phyloP scores from a whole-genome alignment of 2,329 filamentous ascomycete species.

The Alternaria viburni region DNA sequence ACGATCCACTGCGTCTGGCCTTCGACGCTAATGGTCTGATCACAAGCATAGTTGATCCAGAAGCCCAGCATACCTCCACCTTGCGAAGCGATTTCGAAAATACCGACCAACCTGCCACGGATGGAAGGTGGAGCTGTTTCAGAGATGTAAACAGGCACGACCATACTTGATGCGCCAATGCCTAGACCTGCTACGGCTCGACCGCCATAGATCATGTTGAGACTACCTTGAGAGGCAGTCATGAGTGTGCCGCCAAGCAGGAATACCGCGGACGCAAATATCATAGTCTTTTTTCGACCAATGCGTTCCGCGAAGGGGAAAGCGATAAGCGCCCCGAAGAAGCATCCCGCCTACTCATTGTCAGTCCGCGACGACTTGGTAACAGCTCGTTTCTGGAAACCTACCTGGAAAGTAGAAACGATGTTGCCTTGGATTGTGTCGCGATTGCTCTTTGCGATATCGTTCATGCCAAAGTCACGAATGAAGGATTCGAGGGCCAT shows the following conservation, averaged over 20 bases:
- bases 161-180: slow-evolving; percentile 47
- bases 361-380: background rate
- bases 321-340: slow-evolving; percentile 49
- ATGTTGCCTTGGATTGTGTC: slow-evolving; percentile 51
- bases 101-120: slow-evolving; percentile 68
- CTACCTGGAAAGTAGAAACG: slow-evolving; percentile 47
- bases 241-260: slow-evolving; percentile 50
- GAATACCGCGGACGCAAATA: slow-evolving; percentile 55
- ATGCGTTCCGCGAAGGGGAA: slow-evolving; percentile 58
- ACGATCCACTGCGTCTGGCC: slow-evolving; percentile 67
- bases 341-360: slow-evolving; percentile 37
- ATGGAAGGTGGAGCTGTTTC: slow-evolving; percentile 64
- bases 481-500: slow-evolving; percentile 50
- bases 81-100: slow-evolving; percentile 72
- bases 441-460: slow-evolving; percentile 35
- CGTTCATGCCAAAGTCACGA: slow-evolving; percentile 43
- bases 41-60: slow-evolving; percentile 53
- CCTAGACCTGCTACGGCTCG: slow-evolving; percentile 49
- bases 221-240: slow-evolving; percentile 45
- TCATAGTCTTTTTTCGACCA: slow-evolving; percentile 57
- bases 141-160: slow-evolving; percentile 49
- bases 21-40: slow-evolving; percentile 50
- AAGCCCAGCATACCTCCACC: slow-evolving; percentile 60
- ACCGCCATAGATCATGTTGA: slow-evolving; percentile 47
- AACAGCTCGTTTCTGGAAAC: background rate